Conservation (phyloP, 805 yeast genomes). For the Candida andamanensis region DNA sequence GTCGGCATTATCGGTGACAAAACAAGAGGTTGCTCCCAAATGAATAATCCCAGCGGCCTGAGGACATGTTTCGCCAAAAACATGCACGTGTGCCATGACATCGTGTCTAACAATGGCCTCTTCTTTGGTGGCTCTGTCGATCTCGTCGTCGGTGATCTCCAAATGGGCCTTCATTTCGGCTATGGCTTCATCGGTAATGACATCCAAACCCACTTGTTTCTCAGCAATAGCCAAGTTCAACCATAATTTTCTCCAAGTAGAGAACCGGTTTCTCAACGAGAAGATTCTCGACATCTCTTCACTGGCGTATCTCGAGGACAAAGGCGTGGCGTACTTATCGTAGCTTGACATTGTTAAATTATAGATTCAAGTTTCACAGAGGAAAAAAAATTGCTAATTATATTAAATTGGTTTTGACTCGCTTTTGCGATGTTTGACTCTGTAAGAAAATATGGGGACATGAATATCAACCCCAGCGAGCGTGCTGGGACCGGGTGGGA, state of each 20-base stretch:
- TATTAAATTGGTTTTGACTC: slow-evolving; percentile 4
- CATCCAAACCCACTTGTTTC: slow-evolving; percentile 77
- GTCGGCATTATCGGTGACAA: slow-evolving; percentile 96
- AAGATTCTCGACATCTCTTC: slow-evolving; percentile 94
- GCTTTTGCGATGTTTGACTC: slow-evolving; percentile 8
- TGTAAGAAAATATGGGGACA: background rate
- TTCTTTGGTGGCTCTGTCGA: slow-evolving; percentile 80
- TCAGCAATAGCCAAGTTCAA: slow-evolving; percentile 93
- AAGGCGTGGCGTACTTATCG: slow-evolving; percentile 87
- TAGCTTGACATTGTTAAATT: slow-evolving; percentile 30
- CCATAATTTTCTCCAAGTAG: slow-evolving; percentile 99
- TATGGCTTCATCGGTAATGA: slow-evolving; percentile 87
- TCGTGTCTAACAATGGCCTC: slow-evolving; percentile 98
- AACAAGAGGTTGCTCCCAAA: slow-evolving; percentile 97
- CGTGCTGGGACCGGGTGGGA: background rate
- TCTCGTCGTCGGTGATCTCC: slow-evolving; percentile 87
- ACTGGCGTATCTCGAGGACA: slow-evolving; percentile 95
- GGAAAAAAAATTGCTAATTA: slow-evolving; percentile 1
- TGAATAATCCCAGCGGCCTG: slow-evolving; percentile 97
- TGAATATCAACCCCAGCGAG: background rate
- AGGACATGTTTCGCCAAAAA: slow-evolving; percentile 88
- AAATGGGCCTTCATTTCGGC: slow-evolving; percentile 77
- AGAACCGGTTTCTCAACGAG: slow-evolving; percentile 88
- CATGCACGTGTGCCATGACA: slow-evolving; percentile 99
- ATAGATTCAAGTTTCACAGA: background rate